Percentiles rank a stretch among this genome's conserved stretches.
Conservation (phyloP, 352 stramenopile genomes). For the Globisporangium rhizosaccharum region DNA sequence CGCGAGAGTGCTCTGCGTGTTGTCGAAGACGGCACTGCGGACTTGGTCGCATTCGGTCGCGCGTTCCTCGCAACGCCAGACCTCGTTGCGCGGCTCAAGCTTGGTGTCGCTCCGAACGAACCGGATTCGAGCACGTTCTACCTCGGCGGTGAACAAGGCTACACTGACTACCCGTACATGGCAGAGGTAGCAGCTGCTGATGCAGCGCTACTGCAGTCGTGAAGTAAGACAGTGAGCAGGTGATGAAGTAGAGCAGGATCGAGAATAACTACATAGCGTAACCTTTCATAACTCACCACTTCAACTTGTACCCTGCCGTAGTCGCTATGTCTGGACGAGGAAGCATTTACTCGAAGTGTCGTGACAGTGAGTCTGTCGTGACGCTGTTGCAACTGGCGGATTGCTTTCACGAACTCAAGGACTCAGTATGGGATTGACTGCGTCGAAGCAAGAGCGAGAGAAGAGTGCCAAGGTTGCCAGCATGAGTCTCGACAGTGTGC, state of each 20-base stretch:
- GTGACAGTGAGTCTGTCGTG: too few species aligned
- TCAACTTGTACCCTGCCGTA: neutral
- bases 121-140: constrained; percentile 23
- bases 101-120: constrained; percentile 22
- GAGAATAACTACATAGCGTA: neutral
- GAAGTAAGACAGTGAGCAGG: too few species aligned
- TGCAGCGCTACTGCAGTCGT: neutral
- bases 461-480: neutral
- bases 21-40: constrained; percentile 16
- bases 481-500: constrained; percentile 1
- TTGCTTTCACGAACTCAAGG: too few species aligned
- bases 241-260: too few species aligned
- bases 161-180: constrained; percentile 18
- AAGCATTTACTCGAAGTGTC: too few species aligned
- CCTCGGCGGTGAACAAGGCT: constrained; percentile 21
- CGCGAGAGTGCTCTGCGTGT: constrained; percentile 12
- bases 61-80: constrained; percentile 47
- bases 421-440: too few species aligned
- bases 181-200: neutral
- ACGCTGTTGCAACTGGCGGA: too few species aligned
- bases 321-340: neutral
- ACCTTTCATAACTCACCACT: neutral
- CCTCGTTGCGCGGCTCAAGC: constrained; percentile 24
- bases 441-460: too few species aligned
- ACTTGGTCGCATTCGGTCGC: constrained; percentile 39